Evolutionary conservation across 768 basidiomycete species (phyloP), one percentile per base, ranked within the genome.

Genomic region (Lactarius indigo): DNA sequence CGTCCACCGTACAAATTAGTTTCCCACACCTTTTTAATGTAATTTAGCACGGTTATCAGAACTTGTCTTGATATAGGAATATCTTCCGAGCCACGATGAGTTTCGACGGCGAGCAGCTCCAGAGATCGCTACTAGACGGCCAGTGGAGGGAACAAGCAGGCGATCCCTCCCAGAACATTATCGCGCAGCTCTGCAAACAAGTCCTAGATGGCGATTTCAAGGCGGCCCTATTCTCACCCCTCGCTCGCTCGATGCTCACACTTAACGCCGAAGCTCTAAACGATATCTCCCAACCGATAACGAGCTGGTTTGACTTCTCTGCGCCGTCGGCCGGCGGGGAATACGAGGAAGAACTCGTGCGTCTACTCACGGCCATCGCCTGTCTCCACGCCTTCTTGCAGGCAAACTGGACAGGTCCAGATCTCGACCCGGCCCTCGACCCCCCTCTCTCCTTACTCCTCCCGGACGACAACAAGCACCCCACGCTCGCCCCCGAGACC

Each of bases 341-440:
- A 2, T 71, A 75, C 17, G 82, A 83, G 52, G 77, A 76, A 44
- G 90, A 91, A 74, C 72, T 89, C 26, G 66, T 82, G 42, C 83
- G 82, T 35, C 79, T 98, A 44, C 76, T 85, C 13, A 69, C 94
- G 12, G 93, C 86, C 0, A 82, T 96, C 12, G 87, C 94, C 7
- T 89, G 89, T 68, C 80, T 98, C 28, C 94, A 97, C 69, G 86
- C 92, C 0, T 99, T 96, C 78, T 81, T 95, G 5, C 97, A 99
- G 75, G 83, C 81, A 33, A 99, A 99, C 77, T 99, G 95, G 94
- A 98, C 96, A 0, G 97, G 97, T 6, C 97, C 97, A 2, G 84
- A 91, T 72, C 83, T 97, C 52, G 79, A 86, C 66, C 75, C 95
- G 68, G 76, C 77, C 68, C 50, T 52, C 23, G 50, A 52, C 50